Evolutionary conservation across 495 filamentous ascomycete species (phyloP).

Genomic region (Sporormia fimetaria): DNA sequence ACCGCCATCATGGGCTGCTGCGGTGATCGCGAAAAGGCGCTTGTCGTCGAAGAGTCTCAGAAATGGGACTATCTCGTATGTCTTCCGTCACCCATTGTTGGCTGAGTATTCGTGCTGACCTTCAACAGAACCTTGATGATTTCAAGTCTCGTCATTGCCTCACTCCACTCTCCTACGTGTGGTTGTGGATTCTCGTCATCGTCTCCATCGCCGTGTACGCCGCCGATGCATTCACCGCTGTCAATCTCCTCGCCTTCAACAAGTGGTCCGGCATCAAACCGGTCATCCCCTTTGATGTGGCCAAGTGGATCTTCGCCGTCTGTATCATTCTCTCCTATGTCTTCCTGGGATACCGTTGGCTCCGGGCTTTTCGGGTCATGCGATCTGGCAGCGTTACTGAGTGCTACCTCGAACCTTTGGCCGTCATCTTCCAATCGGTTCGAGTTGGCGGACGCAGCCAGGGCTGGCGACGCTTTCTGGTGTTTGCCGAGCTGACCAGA

Average conservation of each 20-base stretch:
- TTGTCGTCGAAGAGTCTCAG: constrained; percentile 59
- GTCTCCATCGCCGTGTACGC: constrained; percentile 75
- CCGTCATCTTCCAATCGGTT: constrained; percentile 68
- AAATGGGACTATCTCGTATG: constrained; percentile 92
- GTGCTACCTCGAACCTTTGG: constrained; percentile 78
- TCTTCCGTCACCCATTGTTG: constrained; percentile 4
- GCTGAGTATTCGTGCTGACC: neutral
- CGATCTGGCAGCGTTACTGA: constrained; percentile 75
- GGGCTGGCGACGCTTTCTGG: constrained; percentile 78
- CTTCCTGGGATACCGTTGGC: constrained; percentile 63
- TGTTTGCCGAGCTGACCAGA: constrained; percentile 86
- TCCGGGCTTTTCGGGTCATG: constrained; percentile 67
- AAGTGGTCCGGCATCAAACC: constrained; percentile 50
- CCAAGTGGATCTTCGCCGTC: constrained; percentile 80
- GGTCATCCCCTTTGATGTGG: constrained; percentile 53
- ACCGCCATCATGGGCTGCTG: constrained; percentile 56
- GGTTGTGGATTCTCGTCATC: constrained; percentile 66
- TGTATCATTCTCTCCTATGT: constrained; percentile 82
- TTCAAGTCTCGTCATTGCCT: constrained; percentile 74
- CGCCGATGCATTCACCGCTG: constrained; percentile 83
- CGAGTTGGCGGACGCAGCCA: constrained; percentile 50
- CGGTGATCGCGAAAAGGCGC: constrained; percentile 54
- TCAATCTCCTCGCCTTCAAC: constrained; percentile 79
- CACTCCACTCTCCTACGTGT: constrained; percentile 67
- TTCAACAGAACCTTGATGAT: constrained; percentile 67